These are phyloP conservation scores for Fusarium beomiforme DNA, from an alignment of 2,329 filamentous ascomycete genomes.

Conservation along the genomic window DNA sequence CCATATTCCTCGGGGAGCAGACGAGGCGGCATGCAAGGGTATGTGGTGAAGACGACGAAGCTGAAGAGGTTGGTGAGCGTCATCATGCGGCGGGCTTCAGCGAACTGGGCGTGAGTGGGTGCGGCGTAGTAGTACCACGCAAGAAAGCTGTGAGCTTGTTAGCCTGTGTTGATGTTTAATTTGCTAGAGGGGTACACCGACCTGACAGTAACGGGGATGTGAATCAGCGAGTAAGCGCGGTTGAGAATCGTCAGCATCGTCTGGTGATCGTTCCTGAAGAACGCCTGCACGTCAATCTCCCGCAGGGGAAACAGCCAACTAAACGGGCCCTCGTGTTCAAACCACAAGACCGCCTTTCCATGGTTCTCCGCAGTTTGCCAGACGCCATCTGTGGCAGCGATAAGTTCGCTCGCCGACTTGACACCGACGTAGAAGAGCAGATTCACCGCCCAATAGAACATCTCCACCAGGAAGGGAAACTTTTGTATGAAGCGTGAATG, in stretches of 20 bases:
- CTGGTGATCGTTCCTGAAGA: constrained; percentile 65
- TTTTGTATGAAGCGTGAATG: constrained; percentile 73
- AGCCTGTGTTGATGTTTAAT: neutral
- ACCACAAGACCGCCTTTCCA: constrained; percentile 62
- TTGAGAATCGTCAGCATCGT: constrained; percentile 64
- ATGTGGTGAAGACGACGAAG: constrained; percentile 64
- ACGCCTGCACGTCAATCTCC: constrained; percentile 64
- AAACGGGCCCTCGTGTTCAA: constrained; percentile 62
- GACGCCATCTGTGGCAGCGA: constrained; percentile 54
- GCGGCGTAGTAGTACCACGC: constrained; percentile 72
- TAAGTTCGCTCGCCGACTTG: constrained; percentile 42
- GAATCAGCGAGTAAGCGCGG: constrained; percentile 67
- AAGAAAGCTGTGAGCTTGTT: constrained; percentile 60
- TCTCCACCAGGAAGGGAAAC: constrained; percentile 75
- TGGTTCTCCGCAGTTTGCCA: constrained; percentile 66
- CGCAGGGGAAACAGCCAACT: constrained; percentile 62
- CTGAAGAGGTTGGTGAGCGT: constrained; percentile 65
- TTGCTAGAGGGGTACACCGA: neutral
- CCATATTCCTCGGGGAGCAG: constrained; percentile 65
- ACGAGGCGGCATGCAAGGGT: constrained; percentile 67
- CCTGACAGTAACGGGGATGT: constrained; percentile 62
- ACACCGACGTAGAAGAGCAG: constrained; percentile 65
- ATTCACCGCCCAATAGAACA: constrained; percentile 79
- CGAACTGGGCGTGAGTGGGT: constrained; percentile 50
- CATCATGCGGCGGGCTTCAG: constrained; percentile 52